A percentile compares a stretch with the other conserved stretches of the same genome.
These are phyloP conservation scores for Plectosphaerella cucumerina DNA, from an alignment of 2,329 filamentous ascomycete genomes.

Conservation along the genomic window DNA sequence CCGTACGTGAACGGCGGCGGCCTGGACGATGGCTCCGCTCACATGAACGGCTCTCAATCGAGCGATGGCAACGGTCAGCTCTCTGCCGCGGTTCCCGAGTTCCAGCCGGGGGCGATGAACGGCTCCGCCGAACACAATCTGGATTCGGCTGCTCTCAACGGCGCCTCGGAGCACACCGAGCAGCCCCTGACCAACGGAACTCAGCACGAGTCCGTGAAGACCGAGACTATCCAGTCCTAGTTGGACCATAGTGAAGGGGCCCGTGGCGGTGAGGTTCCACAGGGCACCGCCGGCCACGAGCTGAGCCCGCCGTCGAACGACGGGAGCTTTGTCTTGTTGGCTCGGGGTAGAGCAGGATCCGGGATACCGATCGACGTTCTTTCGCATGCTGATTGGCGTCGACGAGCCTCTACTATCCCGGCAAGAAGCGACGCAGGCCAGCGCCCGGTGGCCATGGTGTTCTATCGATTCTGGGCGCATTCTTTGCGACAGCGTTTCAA, in stretches of 20 bases:
- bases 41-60: conserved; percentile 23
- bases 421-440: conserved; percentile 26
- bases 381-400: conserved; percentile 30
- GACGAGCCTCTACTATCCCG: conserved; percentile 33
- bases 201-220: conserved; percentile 15
- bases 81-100: conserved; percentile 61
- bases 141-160: conserved; percentile 5
- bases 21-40: conserved; percentile 11
- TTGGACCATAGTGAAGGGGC: conserved; percentile 9
- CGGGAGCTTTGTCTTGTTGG: conserved; percentile 8
- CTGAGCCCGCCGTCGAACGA: conserved; percentile 8
- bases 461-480: conserved; percentile 73
- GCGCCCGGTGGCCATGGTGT: conserved; percentile 54
- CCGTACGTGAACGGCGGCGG: conserved; percentile 24
- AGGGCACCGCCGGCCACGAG: conserved; percentile 1
- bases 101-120: conserved; percentile 37
- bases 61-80: conserved; percentile 41
- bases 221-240: conserved; percentile 13
- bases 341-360: conserved; percentile 1
- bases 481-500: conserved; percentile 72
- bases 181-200: conserved; percentile 19
- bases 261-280: conserved; percentile 5
- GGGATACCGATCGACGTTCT: conserved; percentile 9
- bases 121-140: neutral
- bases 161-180: conserved; percentile 9